Conservation (phyloP, 2,329 filamentous ascomycete genomes). For the Botrytis sinoallii region DNA sequence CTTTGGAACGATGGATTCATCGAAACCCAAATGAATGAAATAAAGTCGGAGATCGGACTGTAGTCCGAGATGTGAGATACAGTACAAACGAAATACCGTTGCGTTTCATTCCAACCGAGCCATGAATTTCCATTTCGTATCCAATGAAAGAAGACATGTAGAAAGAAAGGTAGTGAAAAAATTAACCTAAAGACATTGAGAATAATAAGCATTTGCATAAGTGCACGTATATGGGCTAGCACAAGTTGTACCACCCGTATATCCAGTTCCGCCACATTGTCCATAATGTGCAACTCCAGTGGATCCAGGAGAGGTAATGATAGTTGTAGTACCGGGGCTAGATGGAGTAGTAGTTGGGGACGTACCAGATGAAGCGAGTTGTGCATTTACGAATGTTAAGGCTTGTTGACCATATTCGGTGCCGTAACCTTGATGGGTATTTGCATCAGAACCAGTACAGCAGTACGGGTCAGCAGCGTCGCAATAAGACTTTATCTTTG, state of each 20-base stretch:
- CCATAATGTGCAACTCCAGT: conserved; percentile 8
- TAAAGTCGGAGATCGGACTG: neutral
- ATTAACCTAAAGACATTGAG: conserved; percentile 25
- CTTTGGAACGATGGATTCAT: neutral
- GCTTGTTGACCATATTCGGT: conserved; percentile 54
- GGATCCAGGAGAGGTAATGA: neutral
- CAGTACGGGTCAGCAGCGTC: conserved; percentile 60
- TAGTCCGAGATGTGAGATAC: neutral
- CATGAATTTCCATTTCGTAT: neutral
- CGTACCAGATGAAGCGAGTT: conserved; percentile 37
- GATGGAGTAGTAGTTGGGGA: conserved; percentile 15
- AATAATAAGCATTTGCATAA: conserved; percentile 24
- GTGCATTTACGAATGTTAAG: conserved; percentile 55
- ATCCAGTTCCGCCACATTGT: conserved; percentile 26
- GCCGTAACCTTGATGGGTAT: conserved; percentile 57
- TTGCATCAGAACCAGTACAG: conserved; percentile 55
- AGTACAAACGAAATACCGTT: neutral
- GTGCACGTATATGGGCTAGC: conserved; percentile 22
- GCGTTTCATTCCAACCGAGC: neutral
- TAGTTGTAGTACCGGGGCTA: conserved; percentile 7
- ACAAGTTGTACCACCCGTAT: conserved; percentile 24
- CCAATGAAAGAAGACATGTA: neutral
- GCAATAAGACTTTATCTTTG: conserved; percentile 59
- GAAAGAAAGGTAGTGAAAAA: neutral
- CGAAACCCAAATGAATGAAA: neutral